Base-by-base conservation (phyloP, 2,329 filamentous ascomycete species). In the Monosporascus cannonballus region DNA sequence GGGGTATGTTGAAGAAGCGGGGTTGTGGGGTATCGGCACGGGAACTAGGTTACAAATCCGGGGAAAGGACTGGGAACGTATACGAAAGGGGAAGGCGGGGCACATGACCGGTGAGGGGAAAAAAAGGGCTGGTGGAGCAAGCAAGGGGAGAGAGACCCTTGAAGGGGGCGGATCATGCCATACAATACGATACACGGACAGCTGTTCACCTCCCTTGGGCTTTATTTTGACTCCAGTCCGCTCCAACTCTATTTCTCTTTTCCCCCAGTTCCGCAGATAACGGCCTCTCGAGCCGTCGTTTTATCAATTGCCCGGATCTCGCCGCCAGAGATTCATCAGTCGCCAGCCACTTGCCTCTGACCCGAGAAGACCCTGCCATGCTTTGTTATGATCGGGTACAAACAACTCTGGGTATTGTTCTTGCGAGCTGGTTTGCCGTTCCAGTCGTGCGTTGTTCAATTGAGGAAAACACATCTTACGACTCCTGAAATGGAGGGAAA, bases 21-120 rank as follows among this genome's bases (percentile, higher is more conserved):
- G 39, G 20, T 2, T 18, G 8, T 22, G 18, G 39, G 18, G 39
- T 1, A 3, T 30, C 39, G 9, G n/a, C 17, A 11, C 39, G 39
- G 39, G n/a, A n/a, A 42, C 39, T 42, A 42, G 36, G 20, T 2
- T 20, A 34, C 50, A 52, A 56, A 51, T 54, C 54, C 55, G 56
- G 51, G 51, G 34, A 36, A 6, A 34, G 36, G 8, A 14, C 39
- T 42, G 39, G 39, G 39, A 18, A 42, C 9, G 4, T 8, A 6
- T 5, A n/a, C 39, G 9, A 20, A 56, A 55, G 24, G 49, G 57
- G 57, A 58, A 58, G 55, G 56, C 47, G 54, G 48, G 6, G 55
- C 58, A 60, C 52, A 51, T 59, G 58, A 60, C 54, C 36, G 47
- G 48, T 60, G 58, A 60, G 58, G 58, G 56, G 58, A 60, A 58